Evolutionary conservation across 2,329 filamentous ascomycete species (phyloP).

Genomic region (Teratosphaeria gauchensis): DNA sequence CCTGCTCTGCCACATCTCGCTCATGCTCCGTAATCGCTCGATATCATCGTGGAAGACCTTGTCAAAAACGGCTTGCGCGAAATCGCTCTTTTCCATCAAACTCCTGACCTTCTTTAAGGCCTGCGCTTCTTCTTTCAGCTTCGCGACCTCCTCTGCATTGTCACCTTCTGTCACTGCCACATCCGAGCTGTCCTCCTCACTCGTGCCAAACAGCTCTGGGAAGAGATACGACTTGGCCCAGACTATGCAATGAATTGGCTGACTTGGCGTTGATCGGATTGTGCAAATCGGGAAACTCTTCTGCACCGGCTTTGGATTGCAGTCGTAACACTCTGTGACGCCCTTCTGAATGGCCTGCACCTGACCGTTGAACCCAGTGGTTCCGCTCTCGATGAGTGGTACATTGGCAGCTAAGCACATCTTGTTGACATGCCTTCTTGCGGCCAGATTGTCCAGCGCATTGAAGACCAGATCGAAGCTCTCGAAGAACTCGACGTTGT

Average conservation of each 20-base stretch:
- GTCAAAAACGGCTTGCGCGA: conserved; percentile 72
- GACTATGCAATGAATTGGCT: conserved; percentile 96
- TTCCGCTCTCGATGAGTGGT: conserved; percentile 89
- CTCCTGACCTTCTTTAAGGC: conserved; percentile 74
- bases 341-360: conserved; percentile 88
- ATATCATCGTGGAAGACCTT: conserved; percentile 90
- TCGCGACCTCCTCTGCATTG: conserved; percentile 79
- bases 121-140: conserved; percentile 72
- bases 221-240: conserved; percentile 97
- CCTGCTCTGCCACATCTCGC: conserved; percentile 91
- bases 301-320: conserved; percentile 76
- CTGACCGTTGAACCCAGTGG: conserved; percentile 94
- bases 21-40: conserved; percentile 69
- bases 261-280: conserved; percentile 88
- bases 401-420: conserved; percentile 93
- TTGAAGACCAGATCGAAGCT: conserved; percentile 86
- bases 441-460: conserved; percentile 90
- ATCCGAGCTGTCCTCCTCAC: conserved; percentile 71
- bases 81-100: conserved; percentile 68
- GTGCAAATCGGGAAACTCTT: conserved; percentile 96
- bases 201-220: conserved; percentile 85
- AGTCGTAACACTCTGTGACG: conserved; percentile 92
- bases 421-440: conserved; percentile 86
- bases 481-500: conserved; percentile 81
- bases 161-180: conserved; percentile 78